These are phyloP conservation scores for Oenanthe sinensis DNA, from an alignment of 129 eudicot species.

Conservation along the genomic window DNA sequence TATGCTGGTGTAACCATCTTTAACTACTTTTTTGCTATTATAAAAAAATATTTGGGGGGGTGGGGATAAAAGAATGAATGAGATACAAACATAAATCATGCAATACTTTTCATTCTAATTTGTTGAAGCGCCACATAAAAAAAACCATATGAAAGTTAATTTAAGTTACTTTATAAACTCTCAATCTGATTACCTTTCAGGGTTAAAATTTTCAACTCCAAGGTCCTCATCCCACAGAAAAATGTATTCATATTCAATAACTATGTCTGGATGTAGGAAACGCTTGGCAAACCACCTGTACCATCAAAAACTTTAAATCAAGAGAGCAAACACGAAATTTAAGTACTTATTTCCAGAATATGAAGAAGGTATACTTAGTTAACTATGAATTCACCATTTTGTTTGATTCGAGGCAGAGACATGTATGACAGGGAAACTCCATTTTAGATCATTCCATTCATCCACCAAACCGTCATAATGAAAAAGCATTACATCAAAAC, in stretches of 20 bases:
- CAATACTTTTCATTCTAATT: background rate
- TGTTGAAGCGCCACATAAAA: background rate
- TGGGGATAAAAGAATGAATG: background rate
- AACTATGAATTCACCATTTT: conserved; percentile 43
- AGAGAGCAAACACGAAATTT: background rate
- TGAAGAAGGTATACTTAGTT: background rate
- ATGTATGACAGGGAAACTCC: conserved; percentile 65
- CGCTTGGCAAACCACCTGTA: conserved; percentile 90
- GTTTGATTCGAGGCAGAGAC: conserved; percentile 72
- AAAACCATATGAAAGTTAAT: background rate
- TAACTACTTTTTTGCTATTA: background rate
- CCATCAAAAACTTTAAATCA: background rate
- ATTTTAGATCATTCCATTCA: conserved; percentile 60
- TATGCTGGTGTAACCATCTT: background rate
- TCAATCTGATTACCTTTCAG: conserved; percentile 37
- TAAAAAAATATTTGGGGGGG: background rate
- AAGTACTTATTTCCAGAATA: background rate
- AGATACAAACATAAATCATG: background rate
- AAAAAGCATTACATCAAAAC: conserved; percentile 67
- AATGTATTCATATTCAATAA: conserved; percentile 58
- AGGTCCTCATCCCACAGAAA: conserved; percentile 92
- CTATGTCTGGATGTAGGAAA: conserved; percentile 78
- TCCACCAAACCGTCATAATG: conserved; percentile 78
- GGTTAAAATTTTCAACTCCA: conserved; percentile 63
- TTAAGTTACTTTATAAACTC: background rate